Conservation (phyloP, 164 flowering plant species). For the Umbilicus rupestris region DNA sequence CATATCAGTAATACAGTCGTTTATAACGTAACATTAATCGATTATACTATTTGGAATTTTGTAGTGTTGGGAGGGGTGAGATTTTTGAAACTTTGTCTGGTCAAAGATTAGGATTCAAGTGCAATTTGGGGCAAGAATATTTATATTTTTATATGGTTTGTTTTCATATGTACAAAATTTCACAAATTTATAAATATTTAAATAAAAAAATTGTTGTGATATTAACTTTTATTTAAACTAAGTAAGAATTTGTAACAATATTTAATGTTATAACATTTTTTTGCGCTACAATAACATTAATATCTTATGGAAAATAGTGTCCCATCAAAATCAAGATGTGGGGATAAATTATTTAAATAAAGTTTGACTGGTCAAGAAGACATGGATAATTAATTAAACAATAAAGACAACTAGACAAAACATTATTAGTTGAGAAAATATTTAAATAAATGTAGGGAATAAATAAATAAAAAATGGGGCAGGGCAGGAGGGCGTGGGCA, state of each 20-base stretch:
- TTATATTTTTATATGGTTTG: neutral
- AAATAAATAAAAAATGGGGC: neutral
- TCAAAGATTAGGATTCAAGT: neutral
- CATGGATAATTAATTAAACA: neutral
- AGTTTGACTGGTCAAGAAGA: neutral
- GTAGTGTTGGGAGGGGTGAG: neutral
- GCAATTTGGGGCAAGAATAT: neutral
- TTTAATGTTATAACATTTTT: too few relatives aligned
- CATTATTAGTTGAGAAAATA: neutral
- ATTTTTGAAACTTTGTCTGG: neutral
- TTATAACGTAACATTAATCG: too few relatives aligned
- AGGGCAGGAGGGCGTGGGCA: constrained; percentile 8
- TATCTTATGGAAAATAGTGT: neutral
- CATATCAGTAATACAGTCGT: too few relatives aligned
- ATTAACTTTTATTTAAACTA: too few relatives aligned
- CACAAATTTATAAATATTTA: too few relatives aligned
- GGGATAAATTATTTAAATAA: neutral
- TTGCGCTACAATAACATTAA: too few relatives aligned
- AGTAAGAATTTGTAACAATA: too few relatives aligned
- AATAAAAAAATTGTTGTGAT: too few relatives aligned
- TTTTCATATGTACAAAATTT: too few relatives aligned
- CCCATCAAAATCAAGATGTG: neutral
- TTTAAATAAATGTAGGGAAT: neutral
- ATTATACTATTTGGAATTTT: neutral
- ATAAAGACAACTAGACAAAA: neutral